Evolutionary conservation across 2,329 filamentous ascomycete species (phyloP).

Genomic region (Cercospora sojina): DNA sequence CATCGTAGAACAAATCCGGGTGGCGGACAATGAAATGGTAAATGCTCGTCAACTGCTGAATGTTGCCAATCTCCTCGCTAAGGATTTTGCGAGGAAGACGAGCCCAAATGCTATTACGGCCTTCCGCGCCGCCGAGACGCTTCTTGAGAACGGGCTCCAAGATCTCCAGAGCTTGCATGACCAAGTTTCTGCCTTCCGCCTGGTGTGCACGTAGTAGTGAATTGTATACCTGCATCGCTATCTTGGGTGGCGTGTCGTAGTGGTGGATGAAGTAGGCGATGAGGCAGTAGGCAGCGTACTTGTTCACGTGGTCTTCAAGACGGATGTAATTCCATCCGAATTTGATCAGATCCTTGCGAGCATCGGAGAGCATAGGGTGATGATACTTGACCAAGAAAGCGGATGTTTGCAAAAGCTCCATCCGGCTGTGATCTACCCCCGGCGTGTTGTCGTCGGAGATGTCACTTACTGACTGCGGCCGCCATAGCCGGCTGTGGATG

Average conservation of each 20-base stretch:
- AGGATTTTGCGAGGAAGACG: constrained; percentile 86
- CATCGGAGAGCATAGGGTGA: constrained; percentile 79
- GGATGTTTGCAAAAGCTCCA: constrained; percentile 93
- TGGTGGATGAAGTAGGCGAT: constrained; percentile 97
- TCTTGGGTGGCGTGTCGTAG: constrained; percentile 95
- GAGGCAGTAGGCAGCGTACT: constrained; percentile 94
- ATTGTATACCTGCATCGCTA: constrained; percentile 91
- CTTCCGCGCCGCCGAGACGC: constrained; percentile 70
- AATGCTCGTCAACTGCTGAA: constrained; percentile 94
- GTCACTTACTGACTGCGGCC: constrained; percentile 74
- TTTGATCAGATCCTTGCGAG: constrained; percentile 96
- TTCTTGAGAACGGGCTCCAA: constrained; percentile 92
- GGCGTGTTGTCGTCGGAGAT: constrained; percentile 75
- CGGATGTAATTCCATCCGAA: constrained; percentile 99
- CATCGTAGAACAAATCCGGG: constrained; percentile 90
- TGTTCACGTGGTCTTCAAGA: constrained; percentile 98
- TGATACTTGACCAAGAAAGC: constrained; percentile 96
- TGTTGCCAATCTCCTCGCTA: constrained; percentile 89
- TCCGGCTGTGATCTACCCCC: constrained; percentile 90
- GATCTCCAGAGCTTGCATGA: constrained; percentile 91
- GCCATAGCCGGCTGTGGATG: constrained; percentile 92
- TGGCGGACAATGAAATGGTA: constrained; percentile 96
- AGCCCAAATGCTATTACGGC: constrained; percentile 79
- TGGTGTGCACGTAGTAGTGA: constrained; percentile 89
- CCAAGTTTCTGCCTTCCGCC: constrained; percentile 86